phyloP scores from a whole-genome alignment of 2,329 filamentous ascomycete genomes.

The Trichoderma koningii region DNA sequence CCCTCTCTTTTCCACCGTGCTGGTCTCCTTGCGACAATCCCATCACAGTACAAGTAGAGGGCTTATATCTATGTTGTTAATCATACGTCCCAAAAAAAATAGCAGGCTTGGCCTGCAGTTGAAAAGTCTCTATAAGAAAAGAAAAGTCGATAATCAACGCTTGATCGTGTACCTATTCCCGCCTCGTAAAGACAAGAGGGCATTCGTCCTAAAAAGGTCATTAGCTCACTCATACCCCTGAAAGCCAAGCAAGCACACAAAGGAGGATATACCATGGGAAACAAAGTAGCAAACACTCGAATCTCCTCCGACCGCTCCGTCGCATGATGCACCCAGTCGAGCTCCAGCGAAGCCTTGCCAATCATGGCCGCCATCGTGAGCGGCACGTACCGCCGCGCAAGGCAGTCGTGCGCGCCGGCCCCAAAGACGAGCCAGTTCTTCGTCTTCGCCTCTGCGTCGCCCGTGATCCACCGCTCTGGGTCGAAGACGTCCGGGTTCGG shows the following conservation, averaged over 20 bases:
- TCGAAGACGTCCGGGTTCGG: constrained; percentile 16
- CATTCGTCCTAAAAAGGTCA: background rate
- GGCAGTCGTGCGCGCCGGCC: constrained; percentile 18
- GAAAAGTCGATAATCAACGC: no score
- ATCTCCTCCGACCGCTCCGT: constrained; percentile 15
- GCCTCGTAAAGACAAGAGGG: constrained; percentile 10
- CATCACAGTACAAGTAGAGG: no score
- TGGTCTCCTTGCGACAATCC: no score
- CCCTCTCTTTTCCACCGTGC: no score
- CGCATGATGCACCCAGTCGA: constrained; percentile 17
- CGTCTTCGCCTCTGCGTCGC: constrained; percentile 14
- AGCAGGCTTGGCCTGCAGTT: no score
- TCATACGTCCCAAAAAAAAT: no score
- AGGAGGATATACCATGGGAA: constrained; percentile 10
- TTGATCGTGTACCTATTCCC: background rate
- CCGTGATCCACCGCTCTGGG: constrained; percentile 19
- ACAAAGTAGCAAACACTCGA: constrained; percentile 16
- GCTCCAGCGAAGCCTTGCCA: constrained; percentile 12
- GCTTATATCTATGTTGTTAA: no score
- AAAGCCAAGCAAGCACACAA: background rate
- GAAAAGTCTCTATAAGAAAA: no score
- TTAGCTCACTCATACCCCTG: background rate
- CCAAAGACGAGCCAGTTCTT: constrained; percentile 20
- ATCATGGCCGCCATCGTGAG: constrained; percentile 17
- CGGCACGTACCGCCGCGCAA: constrained; percentile 15